Evolutionary conservation across 2,329 filamentous ascomycete species (phyloP).

Genomic region (Rasamsonia emersonii): DNA sequence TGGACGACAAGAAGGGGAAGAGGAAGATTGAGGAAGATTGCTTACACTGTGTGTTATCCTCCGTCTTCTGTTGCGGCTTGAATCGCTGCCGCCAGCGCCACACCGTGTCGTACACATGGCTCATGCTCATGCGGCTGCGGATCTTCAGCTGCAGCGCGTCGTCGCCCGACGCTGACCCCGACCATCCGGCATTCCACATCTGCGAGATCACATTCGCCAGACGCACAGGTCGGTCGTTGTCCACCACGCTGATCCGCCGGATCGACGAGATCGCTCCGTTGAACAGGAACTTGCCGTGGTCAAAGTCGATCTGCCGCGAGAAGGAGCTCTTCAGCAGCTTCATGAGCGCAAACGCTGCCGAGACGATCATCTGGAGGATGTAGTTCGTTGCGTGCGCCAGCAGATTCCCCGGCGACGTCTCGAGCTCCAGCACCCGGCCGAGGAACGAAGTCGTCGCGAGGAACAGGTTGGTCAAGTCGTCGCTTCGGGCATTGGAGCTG

Average conservation of each 20-base stretch:
- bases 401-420: slow-evolving; percentile 36
- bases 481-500: slow-evolving; percentile 33
- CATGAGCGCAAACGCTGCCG: slow-evolving; percentile 54
- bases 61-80: slow-evolving; percentile 53
- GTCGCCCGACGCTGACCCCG: slow-evolving; percentile 21
- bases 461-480: slow-evolving; percentile 36
- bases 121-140: slow-evolving; percentile 57
- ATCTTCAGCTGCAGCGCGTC: slow-evolving; percentile 50
- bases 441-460: slow-evolving; percentile 39
- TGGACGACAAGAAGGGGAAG: slow-evolving; percentile 8
- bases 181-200: slow-evolving; percentile 48
- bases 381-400: slow-evolving; percentile 50
- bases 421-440: slow-evolving; percentile 36
- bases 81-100: slow-evolving; percentile 58
- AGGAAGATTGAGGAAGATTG: slow-evolving; percentile 10
- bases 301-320: slow-evolving; percentile 45
- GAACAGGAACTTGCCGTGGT: slow-evolving; percentile 48
- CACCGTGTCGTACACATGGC: slow-evolving; percentile 56
- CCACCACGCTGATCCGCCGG: slow-evolving; percentile 50
- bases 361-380: slow-evolving; percentile 58
- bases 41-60: slow-evolving; percentile 62
- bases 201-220: slow-evolving; percentile 57
- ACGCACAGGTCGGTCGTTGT: slow-evolving; percentile 55
- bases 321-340: slow-evolving; percentile 58
- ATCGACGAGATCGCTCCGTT: slow-evolving; percentile 49